Base-by-base conservation (phyloP, 495 filamentous ascomycete genomes). In the Penicillium fimorum region DNA sequence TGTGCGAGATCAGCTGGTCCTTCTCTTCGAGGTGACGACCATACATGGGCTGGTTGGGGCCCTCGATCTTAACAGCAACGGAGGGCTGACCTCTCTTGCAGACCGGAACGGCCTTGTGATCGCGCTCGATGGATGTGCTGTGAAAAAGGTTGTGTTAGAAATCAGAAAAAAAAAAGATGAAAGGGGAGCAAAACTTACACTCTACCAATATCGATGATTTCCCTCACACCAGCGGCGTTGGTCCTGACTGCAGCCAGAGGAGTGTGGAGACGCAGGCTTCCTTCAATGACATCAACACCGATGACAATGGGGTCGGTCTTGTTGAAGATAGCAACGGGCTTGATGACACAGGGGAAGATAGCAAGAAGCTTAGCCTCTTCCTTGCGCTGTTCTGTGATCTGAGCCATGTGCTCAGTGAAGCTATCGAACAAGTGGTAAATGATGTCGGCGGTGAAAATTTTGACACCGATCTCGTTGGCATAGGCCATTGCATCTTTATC, bases 361-460 rank as follows among this genome's bases (percentile, higher is more conserved):
- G 95, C 95, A 48, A 92, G 78, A 62, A 96, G 79, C 76, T 97
- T 97, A 61, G 87, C 89, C 65, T 99, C 93, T 64, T 96, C 94
- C 79, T 97, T 97, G 74, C 89, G 90, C 80, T 89, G 84, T 73
- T 95, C 92, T 11, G 84, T 81, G 57, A 96, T 78, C 61, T 87
- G 78, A 15, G 86, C 85, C 86, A 96, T 95, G 70, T 97, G 92
- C 74, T 88, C 89, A 40, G 90, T 97, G 78, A 97, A 99, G 58
- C 86, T 80, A 68, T 99, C 95, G 70, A 99, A 99, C 50, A 99
- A 79, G 70, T 99, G 95, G 69, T 99, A 99, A 59, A 99, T 99
- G 64, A 99, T 99, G 63, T 99, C 92, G 6, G 95, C 95, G 1
- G 91, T 96, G 79, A 97, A 97, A 66, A 99, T 90, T 82, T 96